These are phyloP conservation scores for Ochetophila trinervis DNA, from an alignment of 306 rosid genomes.

Conservation along the genomic window DNA sequence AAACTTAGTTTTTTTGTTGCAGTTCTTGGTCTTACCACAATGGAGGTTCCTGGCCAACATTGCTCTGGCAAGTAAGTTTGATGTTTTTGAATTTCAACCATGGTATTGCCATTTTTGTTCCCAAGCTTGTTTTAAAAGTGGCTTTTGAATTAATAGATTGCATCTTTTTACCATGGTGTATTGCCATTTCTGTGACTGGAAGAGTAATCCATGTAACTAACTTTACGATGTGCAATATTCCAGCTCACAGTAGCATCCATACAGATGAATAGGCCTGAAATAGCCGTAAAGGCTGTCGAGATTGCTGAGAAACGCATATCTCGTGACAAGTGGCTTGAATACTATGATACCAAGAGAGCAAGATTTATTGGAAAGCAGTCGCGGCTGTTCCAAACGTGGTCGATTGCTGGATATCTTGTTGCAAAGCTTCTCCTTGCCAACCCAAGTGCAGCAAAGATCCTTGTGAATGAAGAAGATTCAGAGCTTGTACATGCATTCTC, in stretches of 20 bases:
- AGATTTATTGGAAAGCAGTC: constrained; percentile 65
- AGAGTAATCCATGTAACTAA: neutral
- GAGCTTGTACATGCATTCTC: constrained; percentile 49
- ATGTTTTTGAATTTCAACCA: neutral
- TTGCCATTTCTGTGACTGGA: neutral
- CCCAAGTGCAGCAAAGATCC: constrained; percentile 43
- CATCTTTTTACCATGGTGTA: neutral
- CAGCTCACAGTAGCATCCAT: constrained; percentile 68
- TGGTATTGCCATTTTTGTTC: neutral
- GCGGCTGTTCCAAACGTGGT: constrained; percentile 58
- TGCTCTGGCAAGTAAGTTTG: constrained; percentile 64
- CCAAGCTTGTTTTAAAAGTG: neutral
- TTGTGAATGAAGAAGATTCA: constrained; percentile 51
- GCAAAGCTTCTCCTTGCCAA: constrained; percentile 57
- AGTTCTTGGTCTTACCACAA: constrained; percentile 76
- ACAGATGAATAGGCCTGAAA: constrained; percentile 59
- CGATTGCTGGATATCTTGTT: constrained; percentile 57
- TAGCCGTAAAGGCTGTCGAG: constrained; percentile 45
- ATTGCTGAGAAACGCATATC: constrained; percentile 55
- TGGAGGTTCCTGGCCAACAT: constrained; percentile 70
- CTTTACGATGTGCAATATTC: neutral
- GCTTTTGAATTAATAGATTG: no score
- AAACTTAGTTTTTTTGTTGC: constrained; percentile 28
- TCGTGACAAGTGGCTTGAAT: constrained; percentile 63
- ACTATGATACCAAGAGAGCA: constrained; percentile 52